Base-by-base conservation (phyloP, 1,139 yeast species). In the Pichia sp. region DNA sequence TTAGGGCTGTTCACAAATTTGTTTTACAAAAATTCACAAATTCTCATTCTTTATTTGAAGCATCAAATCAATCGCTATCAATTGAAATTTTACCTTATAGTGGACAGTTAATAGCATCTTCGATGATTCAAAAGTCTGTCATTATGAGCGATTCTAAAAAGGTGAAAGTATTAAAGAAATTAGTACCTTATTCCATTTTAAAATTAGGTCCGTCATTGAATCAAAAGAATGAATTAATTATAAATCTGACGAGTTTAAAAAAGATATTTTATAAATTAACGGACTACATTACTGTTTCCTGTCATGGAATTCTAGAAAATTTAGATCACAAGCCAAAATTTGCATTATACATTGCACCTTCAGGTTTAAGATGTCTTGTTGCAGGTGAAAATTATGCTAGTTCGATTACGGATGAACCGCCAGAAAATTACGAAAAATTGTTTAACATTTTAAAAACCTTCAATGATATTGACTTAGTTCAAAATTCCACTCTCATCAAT, bases 311-410 rank as follows among this genome's bases (percentile, higher is more conserved):
- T 33, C 46, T 51, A n/a, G 52, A 54, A n/a, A 39, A 28, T 4
- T 33, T 51, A 4, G 50, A 48, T 34, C 35, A 40, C 29, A 46
- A 50, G 32, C 33, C 46, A 35, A 42, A 33, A 9, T 74, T 70
- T 56, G 83, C 77, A 6, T 63, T 85, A 0, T 82, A 83, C 53
- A 58, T 85, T 42, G 76, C 82, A 5, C 95, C 95, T 0, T 79
- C 88, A 10, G 94, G 90, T 0, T 79, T 83, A 23, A 65, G 88
- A 44, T 85, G 86, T 44, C 80, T 77, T 51, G 65, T 81, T 45
- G 77, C 80, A 1, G 53, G 53, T 5, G 54, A 62, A 3, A 67
- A 71, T 28, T 55, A 73, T 16, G 53, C 58, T 4, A 69, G 66
- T 23, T 73, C 77, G 27, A 59, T 76, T 29, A 66, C 76, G 2